Evolutionary conservation across 2,329 filamentous ascomycete genomes (phyloP), one percentile per base, ranked within the genome.

Genomic region (Geosmithia putterillii): DNA sequence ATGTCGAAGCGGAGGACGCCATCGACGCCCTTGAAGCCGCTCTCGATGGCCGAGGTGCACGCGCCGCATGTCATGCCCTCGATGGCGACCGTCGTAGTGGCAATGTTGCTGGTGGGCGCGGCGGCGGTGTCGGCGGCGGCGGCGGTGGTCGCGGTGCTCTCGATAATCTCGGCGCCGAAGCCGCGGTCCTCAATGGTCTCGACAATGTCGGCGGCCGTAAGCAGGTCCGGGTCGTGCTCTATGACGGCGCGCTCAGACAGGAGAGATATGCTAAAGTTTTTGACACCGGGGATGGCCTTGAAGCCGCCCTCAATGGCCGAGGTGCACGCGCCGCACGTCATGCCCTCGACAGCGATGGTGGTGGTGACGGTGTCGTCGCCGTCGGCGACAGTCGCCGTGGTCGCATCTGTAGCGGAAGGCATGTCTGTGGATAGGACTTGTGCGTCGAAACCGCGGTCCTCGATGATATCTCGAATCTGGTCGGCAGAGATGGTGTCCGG

Each of bases 41-140:
- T 74, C 55, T 95, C 86, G 2, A 96, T 80, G 6, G 90, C 88
- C 1, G 90, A 90, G 1, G 92, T 96, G 62, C 92, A 98, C 37
- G 92, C 87, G 19, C 90, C 90, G 57, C 92, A 96, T 1, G 92
- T 98, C 92, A 98, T 98, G 42, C 92, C 92, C 51, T 92, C 86
- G 44, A 98, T 86, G 4, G 85, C 80, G 17, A 98, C 73, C 0
- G 89, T 96, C 0, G 89, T 95, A 1, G 79, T 86, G 45, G 81
- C 71, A 4, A 75, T 54, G 42, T 65, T 63, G 48, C 67, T 61
- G 45, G 58, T 57, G 47, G 58, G 53, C 47, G 57, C 61, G 42
- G 61, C 51, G 38, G 36, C 44, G 41, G 44, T 49, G 18, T 42
- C 25, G 23, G 41, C 44, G 42, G 34, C 18, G 8, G 45, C 48